A percentile compares a stretch with the other conserved stretches of the same genome.
These are phyloP conservation scores for Alternaria arborescens DNA, from an alignment of 2,329 filamentous ascomycete genomes.

Conservation along the genomic window DNA sequence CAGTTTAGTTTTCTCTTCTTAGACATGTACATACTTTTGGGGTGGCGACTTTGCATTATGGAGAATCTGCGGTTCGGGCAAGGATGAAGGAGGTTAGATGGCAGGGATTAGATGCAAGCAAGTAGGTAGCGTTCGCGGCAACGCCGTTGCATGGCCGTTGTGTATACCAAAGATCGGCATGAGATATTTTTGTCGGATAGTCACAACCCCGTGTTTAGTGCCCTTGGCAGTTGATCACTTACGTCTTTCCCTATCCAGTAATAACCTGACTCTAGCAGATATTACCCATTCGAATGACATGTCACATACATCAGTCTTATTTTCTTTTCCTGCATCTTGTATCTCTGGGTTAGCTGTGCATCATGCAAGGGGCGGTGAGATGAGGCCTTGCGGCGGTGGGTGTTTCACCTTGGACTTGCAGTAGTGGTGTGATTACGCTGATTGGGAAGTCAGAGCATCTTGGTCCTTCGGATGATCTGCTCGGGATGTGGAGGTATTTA, in stretches of 20 bases:
- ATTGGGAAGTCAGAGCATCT: background rate
- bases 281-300: background rate
- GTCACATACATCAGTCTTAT: background rate
- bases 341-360: background rate
- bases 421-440: background rate
- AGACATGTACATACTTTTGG: slow-evolving; percentile 2
- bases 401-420: slow-evolving; percentile 2
- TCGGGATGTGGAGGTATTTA: background rate
- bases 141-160: background rate
- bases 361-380: background rate
- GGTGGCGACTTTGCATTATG: slow-evolving; percentile 1
- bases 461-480: background rate
- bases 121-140: slow-evolving; percentile 2
- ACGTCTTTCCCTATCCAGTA: slow-evolving; percentile 2
- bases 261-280: background rate
- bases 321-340: background rate
- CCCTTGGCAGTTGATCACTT: slow-evolving; percentile 1
- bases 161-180: slow-evolving; percentile 1
- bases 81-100: background rate
- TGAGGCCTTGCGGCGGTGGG: background rate
- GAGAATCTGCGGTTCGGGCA: background rate
- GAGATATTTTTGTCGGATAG: background rate
- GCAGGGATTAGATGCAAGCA: slow-evolving; percentile 1
- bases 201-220: slow-evolving; percentile 2
- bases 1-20: slow-evolving; percentile 1